phyloP scores from a whole-genome alignment of 331 rosid species.

The Acacia pycnantha region DNA sequence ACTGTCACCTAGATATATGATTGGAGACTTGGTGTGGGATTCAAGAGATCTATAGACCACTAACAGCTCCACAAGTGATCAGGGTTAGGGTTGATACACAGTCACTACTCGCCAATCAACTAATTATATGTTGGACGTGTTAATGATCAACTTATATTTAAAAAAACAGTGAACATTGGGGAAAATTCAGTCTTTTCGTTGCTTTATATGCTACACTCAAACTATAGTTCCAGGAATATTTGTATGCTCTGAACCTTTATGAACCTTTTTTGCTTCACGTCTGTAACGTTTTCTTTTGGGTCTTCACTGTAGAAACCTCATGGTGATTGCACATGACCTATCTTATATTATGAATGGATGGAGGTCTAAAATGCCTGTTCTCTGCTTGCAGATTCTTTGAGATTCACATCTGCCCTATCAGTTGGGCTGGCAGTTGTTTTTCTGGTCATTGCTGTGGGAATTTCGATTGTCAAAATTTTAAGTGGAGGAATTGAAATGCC shows the following conservation, averaged over 20 bases:
- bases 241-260: neutral
- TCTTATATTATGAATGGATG: neutral
- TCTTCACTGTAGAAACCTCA: slow-evolving; percentile 4
- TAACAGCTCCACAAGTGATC: neutral
- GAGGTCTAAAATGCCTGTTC: slow-evolving; percentile 27
- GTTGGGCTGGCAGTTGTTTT: slow-evolving; percentile 89
- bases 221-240: neutral
- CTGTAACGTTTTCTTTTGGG: neutral
- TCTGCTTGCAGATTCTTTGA: slow-evolving; percentile 87
- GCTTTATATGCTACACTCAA: slow-evolving; percentile 1
- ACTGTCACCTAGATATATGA: neutral
- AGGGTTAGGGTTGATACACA: neutral
- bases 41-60: neutral
- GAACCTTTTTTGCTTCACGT: slow-evolving; percentile 5
- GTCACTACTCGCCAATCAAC: neutral
- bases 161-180: neutral
- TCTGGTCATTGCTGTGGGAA: slow-evolving; percentile 92
- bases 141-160: neutral
- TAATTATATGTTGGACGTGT: neutral
- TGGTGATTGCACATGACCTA: slow-evolving; percentile 4
- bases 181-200: neutral
- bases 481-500: slow-evolving; percentile 84
- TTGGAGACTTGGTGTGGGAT: slow-evolving; percentile 6
- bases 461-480: slow-evolving; percentile 70
- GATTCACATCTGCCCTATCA: slow-evolving; percentile 90